A percentile compares a stretch with the other conserved stretches of the same genome.
phyloP scores from a whole-genome alignment of 1,284 basidiomycete species.

The Rhizoctonia solani region DNA sequence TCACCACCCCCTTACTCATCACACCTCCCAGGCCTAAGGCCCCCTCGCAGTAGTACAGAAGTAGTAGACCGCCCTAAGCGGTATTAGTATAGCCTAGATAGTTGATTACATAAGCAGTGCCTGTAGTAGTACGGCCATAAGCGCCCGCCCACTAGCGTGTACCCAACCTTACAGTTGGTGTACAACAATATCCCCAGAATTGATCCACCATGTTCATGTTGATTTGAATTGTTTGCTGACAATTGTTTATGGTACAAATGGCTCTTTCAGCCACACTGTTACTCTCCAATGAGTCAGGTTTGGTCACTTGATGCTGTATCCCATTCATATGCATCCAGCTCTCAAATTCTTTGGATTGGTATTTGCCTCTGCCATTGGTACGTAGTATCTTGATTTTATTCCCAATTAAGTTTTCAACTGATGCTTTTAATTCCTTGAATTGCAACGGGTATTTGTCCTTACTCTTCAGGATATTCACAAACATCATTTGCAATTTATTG shows the following conservation, averaged over 20 bases:
- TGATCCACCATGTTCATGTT: conserved; percentile 5
- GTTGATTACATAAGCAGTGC: no score
- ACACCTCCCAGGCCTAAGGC: no score
- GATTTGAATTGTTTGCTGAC: neutral
- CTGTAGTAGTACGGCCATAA: no score
- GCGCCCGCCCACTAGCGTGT: no score
- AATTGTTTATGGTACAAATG: conserved; percentile 9
- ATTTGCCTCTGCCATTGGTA: conserved; percentile 43
- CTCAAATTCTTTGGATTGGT: conserved; percentile 32
- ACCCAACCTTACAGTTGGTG: no score
- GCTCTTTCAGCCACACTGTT: conserved; percentile 15
- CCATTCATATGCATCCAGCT: conserved; percentile 39
- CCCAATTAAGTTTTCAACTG: conserved; percentile 38
- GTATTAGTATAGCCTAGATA: no score
- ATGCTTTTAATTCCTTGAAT: conserved; percentile 45
- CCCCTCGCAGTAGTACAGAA: no score
- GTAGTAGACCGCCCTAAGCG: no score
- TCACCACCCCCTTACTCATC: no score
- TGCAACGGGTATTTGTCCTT: neutral
- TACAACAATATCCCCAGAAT: conserved; percentile 24
- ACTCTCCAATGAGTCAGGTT: conserved; percentile 1
- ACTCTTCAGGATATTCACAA: neutral
- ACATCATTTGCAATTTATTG: neutral
- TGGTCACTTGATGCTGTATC: conserved; percentile 40
- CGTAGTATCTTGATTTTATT: no score